phyloP scores from a whole-genome alignment of 345 rosid species.

The Gossypium turneri region DNA sequence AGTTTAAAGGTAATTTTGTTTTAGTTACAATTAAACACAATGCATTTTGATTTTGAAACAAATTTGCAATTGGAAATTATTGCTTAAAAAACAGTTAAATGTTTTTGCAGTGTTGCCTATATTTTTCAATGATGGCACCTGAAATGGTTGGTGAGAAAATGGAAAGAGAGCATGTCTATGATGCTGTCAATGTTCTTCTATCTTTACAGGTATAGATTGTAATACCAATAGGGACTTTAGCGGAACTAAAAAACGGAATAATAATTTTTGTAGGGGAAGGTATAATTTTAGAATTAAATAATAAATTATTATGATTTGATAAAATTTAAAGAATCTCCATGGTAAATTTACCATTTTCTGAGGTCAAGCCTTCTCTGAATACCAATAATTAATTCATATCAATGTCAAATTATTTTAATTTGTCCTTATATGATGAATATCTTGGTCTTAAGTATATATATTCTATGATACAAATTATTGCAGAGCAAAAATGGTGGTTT shows the following conservation, averaged over 20 bases:
- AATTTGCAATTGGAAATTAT: neutral
- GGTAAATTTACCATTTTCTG: no score
- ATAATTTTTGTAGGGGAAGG: no score
- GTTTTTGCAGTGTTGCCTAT: slow-evolving; percentile 24
- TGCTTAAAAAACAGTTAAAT: neutral
- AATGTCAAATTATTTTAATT: no score
- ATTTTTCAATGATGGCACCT: slow-evolving; percentile 41
- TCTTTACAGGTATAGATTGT: slow-evolving; percentile 37
- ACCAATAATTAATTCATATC: no score
- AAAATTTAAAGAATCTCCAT: no score
- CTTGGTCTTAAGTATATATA: neutral
- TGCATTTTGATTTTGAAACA: neutral
- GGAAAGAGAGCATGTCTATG: slow-evolving; percentile 38
- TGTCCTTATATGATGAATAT: neutral
- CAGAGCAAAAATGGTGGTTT: slow-evolving; percentile 59
- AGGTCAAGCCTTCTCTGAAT: no score
- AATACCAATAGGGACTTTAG: no score
- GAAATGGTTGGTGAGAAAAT: slow-evolving; percentile 47
- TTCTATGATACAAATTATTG: neutral
- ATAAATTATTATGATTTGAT: no score
- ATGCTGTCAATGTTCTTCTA: slow-evolving; percentile 49
- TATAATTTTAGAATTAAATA: no score
- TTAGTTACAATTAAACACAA: neutral
- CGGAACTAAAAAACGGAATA: no score
- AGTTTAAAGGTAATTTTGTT: slow-evolving; percentile 35